Evolutionary conservation across 371 early-diverging fungal species (phyloP), one percentile per base, ranked within the genome.

Genomic region (Encephalitozoon hellem): DNA sequence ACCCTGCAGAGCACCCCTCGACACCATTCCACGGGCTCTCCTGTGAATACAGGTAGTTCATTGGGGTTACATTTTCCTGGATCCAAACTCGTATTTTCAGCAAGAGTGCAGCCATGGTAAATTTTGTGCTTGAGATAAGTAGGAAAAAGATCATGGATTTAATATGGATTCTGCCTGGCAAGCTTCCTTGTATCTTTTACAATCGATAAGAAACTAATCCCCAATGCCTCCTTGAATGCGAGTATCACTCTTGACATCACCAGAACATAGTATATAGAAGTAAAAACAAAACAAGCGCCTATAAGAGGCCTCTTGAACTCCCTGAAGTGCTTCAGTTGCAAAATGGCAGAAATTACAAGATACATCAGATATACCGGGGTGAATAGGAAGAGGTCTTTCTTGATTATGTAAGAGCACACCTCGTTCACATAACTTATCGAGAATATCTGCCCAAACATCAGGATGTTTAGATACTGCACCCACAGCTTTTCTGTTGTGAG

Each of bases 371-470:
- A 59, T 15, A 34, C 34, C 34, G 59, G 59, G 18, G 21, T 59
- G 59, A 34, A 59, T 28, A 59, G 12, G 18, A 59, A 34, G 2
- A 26, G 21, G 21, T 41, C 38, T 18, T 42, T 53, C 21, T 21
- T 32, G 12, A 69, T 52, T 5, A 69, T 52, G 39, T 69, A 53
- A n/a, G 26, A 69, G n/a, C 38, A 69, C 12, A 69, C 53, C 32
- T 69, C 70, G 38, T 52, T 41, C n/a, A 52, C 53, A 39, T 69
- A 69, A 3, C 54, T 69, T 11, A 69, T 52, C 21, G 70, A 69
- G 52, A 69, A 69, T 39, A 41, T 52, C 49, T 69, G 53, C 23
- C 47, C 70, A 41, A 69, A 69, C 28, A 69, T 69, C 41, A 69
- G 21, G 5, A 69, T 53, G 42, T 69, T 69, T 21, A 59, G 59